phyloP scores from a whole-genome alignment of 176 grass and related monocot species.

The Hyparrhenia diplandra region DNA sequence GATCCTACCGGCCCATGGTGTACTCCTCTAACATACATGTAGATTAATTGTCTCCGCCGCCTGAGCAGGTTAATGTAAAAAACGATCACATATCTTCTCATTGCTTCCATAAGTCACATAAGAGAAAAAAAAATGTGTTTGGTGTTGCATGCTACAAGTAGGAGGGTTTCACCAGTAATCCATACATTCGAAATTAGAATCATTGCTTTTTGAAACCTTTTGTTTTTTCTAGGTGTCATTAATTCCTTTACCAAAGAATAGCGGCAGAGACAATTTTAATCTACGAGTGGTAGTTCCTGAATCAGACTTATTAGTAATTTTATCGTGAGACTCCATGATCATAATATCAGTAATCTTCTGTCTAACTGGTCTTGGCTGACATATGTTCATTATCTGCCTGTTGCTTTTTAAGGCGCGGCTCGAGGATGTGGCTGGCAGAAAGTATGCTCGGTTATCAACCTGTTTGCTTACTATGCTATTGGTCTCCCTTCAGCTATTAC shows the following conservation, averaged over 20 bases:
- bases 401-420: conserved; percentile 55
- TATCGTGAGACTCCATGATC: neutral
- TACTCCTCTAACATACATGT: no score
- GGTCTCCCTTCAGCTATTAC: conserved; percentile 74
- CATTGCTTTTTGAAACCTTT: neutral
- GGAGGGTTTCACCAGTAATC: neutral
- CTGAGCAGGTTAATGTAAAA: neutral
- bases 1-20: no score
- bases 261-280: neutral
- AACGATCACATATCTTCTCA: neutral
- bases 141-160: neutral
- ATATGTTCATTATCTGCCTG: neutral
- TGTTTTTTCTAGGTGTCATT: neutral
- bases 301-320: neutral
- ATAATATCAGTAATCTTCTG: neutral
- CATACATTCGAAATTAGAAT: neutral
- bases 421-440: conserved; percentile 93
- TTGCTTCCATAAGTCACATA: neutral
- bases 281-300: neutral
- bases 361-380: neutral
- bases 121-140: neutral
- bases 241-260: neutral
- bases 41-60: neutral
- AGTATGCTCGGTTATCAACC: conserved; percentile 77
- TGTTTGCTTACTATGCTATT: conserved; percentile 73